Evolutionary conservation across 345 rosid genomes (phyloP).

Genomic region (Camelina sativa): DNA sequence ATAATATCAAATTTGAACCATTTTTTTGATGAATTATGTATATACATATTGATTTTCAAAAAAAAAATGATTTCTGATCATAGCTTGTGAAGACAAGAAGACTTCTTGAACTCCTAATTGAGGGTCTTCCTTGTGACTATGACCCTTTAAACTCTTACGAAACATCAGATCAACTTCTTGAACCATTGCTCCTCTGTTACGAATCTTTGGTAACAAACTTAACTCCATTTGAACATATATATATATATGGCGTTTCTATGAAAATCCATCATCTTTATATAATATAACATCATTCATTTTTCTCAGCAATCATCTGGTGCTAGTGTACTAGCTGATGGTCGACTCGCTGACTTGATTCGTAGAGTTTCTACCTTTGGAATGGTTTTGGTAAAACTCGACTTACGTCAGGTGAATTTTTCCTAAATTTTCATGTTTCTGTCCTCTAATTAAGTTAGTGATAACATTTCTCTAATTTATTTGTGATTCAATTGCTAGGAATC

Average conservation of each 20-base stretch:
- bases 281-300: background rate
- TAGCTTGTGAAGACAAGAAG: slow-evolving; percentile 86
- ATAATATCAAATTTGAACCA: background rate
- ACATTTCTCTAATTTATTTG: slow-evolving; percentile 10
- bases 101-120: slow-evolving; percentile 84
- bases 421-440: no score
- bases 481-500: slow-evolving; percentile 71
- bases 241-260: background rate
- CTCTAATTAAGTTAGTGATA: no score
- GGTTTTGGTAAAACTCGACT: slow-evolving; percentile 93
- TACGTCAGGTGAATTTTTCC: slow-evolving; percentile 74
- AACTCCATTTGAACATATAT: background rate
- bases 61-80: slow-evolving; percentile 26
- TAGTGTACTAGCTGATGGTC: slow-evolving; percentile 88
- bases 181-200: slow-evolving; percentile 82
- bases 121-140: slow-evolving; percentile 92
- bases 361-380: slow-evolving; percentile 90
- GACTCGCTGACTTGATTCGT: slow-evolving; percentile 89
- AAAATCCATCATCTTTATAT: background rate
- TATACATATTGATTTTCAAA: background rate
- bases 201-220: slow-evolving; percentile 72
- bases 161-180: slow-evolving; percentile 77
- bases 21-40: background rate
- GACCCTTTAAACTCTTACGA: slow-evolving; percentile 81
- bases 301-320: slow-evolving; percentile 87